phyloP scores from a whole-genome alignment of 331 rosid species.

The Malus hybrid region DNA sequence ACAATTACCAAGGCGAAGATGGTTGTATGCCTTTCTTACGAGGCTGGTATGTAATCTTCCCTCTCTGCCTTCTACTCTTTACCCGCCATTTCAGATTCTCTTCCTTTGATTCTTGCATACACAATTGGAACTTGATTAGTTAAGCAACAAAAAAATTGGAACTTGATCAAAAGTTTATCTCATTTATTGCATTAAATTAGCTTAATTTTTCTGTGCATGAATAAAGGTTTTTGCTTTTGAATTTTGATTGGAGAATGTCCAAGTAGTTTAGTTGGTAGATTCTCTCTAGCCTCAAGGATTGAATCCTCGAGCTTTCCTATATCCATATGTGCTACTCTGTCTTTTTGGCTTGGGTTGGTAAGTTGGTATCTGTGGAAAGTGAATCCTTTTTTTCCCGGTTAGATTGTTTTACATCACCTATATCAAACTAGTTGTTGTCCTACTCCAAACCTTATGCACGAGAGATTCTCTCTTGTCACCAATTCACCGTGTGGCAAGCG shows the following conservation, averaged over 20 bases:
- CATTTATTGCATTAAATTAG: background rate
- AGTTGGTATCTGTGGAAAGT: no score
- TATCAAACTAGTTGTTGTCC: background rate
- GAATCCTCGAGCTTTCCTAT: background rate
- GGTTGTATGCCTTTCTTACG: slow-evolving; percentile 46
- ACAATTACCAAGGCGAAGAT: slow-evolving; percentile 25
- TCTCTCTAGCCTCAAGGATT: background rate
- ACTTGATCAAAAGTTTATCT: background rate
- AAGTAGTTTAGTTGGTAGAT: background rate
- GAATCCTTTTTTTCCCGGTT: background rate
- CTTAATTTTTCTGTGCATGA: background rate
- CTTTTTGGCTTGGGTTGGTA: background rate
- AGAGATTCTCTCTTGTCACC: background rate
- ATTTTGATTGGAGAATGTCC: background rate
- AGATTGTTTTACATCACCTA: background rate
- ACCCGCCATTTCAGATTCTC: background rate
- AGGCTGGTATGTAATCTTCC: slow-evolving; percentile 51
- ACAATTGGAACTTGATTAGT: background rate
- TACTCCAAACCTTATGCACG: background rate
- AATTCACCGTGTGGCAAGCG: background rate
- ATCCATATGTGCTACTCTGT: background rate
- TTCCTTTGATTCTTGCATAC: background rate
- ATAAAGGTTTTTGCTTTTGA: background rate
- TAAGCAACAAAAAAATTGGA: no score
- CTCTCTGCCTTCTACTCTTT: background rate